phyloP scores from a whole-genome alignment of 1,284 basidiomycete genomes.

The Malassezia brasiliensis region DNA sequence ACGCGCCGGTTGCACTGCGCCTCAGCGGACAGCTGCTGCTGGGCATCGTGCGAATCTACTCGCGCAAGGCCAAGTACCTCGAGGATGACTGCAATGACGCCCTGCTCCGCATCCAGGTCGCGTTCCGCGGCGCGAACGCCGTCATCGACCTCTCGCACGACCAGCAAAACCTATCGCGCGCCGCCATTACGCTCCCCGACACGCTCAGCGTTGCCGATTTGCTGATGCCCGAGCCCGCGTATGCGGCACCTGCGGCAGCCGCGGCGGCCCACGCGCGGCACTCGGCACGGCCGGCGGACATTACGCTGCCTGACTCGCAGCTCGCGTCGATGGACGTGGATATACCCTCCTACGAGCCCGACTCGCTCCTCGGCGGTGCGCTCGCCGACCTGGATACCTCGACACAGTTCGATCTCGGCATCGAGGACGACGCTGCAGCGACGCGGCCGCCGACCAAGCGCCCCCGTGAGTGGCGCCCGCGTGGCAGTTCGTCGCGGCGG shows the following conservation, averaged over 20 bases:
- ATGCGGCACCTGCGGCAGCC: neutral
- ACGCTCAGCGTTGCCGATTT: slow-evolving; percentile 66
- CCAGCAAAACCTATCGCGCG: slow-evolving; percentile 73
- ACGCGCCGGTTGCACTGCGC: slow-evolving; percentile 75
- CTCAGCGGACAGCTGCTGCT: slow-evolving; percentile 88
- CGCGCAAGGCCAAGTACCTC: slow-evolving; percentile 91
- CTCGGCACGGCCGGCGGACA: slow-evolving; percentile 65
- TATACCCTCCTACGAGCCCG: slow-evolving; percentile 21
- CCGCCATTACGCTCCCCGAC: slow-evolving; percentile 71
- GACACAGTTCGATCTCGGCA: slow-evolving; percentile 48
- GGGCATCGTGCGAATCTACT: slow-evolving; percentile 93
- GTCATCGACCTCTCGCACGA: slow-evolving; percentile 89
- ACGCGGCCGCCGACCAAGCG: slow-evolving; percentile 11
- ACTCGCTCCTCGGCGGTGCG: slow-evolving; percentile 33
- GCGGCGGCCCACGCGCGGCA: slow-evolving; percentile 15
- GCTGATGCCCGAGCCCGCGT: slow-evolving; percentile 59
- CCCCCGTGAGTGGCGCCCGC: slow-evolving; percentile 12
- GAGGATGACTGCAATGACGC: slow-evolving; percentile 97
- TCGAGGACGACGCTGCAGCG: slow-evolving; percentile 51
- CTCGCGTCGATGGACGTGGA: slow-evolving; percentile 33
- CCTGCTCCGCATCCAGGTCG: slow-evolving; percentile 86
- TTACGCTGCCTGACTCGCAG: slow-evolving; percentile 49
- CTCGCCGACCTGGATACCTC: slow-evolving; percentile 32
- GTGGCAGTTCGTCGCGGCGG: slow-evolving; percentile 21
- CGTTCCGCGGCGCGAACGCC: slow-evolving; percentile 67